Conservation (phyloP, 1,139 yeast genomes). For the Saccharomyces hybrid region DNA sequence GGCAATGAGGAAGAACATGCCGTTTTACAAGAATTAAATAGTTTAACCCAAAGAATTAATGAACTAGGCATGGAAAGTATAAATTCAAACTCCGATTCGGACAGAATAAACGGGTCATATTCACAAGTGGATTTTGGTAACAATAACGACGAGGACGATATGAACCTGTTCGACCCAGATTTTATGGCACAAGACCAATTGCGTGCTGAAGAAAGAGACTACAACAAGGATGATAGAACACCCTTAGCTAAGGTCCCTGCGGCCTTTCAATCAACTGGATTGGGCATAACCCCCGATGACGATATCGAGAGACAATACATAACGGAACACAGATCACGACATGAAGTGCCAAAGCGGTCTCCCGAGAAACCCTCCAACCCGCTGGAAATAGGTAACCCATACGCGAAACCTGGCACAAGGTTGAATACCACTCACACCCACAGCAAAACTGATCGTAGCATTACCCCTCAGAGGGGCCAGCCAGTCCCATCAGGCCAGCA, state of each 20-base stretch:
- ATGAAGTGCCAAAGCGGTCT: not conserved
- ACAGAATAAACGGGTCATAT: not conserved
- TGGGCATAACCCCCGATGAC: not conserved
- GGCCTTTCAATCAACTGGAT: not conserved
- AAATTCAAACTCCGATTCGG: not conserved
- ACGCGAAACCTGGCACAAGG: not conserved
- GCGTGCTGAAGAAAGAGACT: slow-evolving; percentile 17
- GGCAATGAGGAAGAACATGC: not conserved
- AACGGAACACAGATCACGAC: not conserved
- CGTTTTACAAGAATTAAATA: slow-evolving; percentile 10
- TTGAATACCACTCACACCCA: not conserved
- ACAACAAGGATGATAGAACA: slow-evolving; percentile 9
- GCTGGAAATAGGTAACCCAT: not conserved
- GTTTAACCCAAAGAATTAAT: slow-evolving; percentile 17
- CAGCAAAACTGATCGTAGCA: not conserved
- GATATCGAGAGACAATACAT: slow-evolving; percentile 2
- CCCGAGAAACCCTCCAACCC: not conserved
- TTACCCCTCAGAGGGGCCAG: not conserved
- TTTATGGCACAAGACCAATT: slow-evolving; percentile 27
- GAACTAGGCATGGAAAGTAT: slow-evolving; percentile 13
- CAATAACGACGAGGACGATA: slow-evolving; percentile 7
- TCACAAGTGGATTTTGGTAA: not conserved
- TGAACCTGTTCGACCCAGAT: slow-evolving; percentile 31
- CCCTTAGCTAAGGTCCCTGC: not conserved
- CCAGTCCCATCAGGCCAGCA: not conserved